Percentiles rank a stretch among this genome's conserved stretches.
phyloP scores from a whole-genome alignment of 2,329 filamentous ascomycete species.

The Calonectria ilicicola region DNA sequence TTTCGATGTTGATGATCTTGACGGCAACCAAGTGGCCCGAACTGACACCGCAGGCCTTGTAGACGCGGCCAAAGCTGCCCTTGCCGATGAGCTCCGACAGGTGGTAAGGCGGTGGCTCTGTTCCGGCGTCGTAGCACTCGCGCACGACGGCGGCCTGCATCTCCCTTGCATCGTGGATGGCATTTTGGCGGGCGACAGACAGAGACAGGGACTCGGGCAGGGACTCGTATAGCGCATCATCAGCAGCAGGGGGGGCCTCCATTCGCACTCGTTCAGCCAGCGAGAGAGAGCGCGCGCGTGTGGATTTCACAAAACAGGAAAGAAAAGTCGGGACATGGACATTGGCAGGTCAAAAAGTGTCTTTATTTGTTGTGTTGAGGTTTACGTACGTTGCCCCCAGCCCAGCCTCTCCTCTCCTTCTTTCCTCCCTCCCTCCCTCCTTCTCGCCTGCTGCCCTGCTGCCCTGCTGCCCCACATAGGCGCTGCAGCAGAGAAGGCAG shows the following conservation, averaged over 20 bases:
- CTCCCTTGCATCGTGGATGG: conserved; percentile 76
- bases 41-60: conserved; percentile 67
- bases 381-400: background rate
- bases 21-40: conserved; percentile 73
- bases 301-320: background rate
- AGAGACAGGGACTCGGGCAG: background rate
- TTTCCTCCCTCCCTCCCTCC: too few species aligned
- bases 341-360: background rate
- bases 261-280: background rate
- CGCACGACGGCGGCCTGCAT: conserved; percentile 76
- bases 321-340: background rate
- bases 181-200: conserved; percentile 62
- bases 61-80: conserved; percentile 80
- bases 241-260: too few species aligned
- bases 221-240: background rate
- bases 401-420: too few species aligned
- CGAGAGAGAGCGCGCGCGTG: too few species aligned
- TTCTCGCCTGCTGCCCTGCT: too few species aligned
- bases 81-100: conserved; percentile 81
- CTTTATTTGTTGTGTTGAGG: too few species aligned
- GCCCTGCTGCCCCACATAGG: background rate
- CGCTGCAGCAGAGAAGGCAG: background rate
- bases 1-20: conserved; percentile 88
- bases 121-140: conserved; percentile 68
- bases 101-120: conserved; percentile 73